Evolutionary conservation across 768 basidiomycete genomes (phyloP).

Genomic region (Boletus insuetus): DNA sequence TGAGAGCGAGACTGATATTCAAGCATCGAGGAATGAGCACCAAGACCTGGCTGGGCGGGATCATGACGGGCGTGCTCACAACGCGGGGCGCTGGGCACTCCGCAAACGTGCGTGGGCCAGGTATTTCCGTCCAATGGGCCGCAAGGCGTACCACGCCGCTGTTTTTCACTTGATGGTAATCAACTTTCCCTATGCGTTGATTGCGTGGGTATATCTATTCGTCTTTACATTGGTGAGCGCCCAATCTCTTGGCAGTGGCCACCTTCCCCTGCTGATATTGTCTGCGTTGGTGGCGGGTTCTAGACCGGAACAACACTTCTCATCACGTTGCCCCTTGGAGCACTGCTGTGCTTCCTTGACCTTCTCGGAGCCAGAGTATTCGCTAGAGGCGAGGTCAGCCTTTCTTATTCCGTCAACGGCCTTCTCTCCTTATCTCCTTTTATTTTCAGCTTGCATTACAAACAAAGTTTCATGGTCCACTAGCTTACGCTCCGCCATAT

Average conservation of each 20-base stretch:
- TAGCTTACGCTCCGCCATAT: conserved; percentile 59
- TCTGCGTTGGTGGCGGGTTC: conserved; percentile 13
- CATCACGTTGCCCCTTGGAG: conserved; percentile 76
- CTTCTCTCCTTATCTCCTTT: conserved; percentile 13
- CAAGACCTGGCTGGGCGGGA: conserved; percentile 9
- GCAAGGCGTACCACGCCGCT: conserved; percentile 58
- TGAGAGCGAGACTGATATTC: conserved; percentile 40
- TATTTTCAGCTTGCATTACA: conserved; percentile 58
- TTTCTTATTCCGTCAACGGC: not conserved
- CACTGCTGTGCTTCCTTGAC: conserved; percentile 73
- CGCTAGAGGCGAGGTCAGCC: conserved; percentile 63
- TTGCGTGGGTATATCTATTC: conserved; percentile 79
- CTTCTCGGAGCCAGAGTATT: conserved; percentile 71
- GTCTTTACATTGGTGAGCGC: conserved; percentile 75
- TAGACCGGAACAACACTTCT: conserved; percentile 79
- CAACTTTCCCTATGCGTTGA: conserved; percentile 76
- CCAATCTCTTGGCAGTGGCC: not conserved
- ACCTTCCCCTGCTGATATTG: not conserved
- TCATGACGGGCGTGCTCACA: not conserved
- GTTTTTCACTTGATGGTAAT: conserved; percentile 67
- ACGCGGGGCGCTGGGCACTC: conserved; percentile 5
- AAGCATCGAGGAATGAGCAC: conserved; percentile 19
- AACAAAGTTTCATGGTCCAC: conserved; percentile 63
- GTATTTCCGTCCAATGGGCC: conserved; percentile 65
- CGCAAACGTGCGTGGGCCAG: conserved; percentile 39